Evolutionary conservation across 495 filamentous ascomycete genomes (phyloP).

Genomic region (Staphylotrichum tortipilum): DNA sequence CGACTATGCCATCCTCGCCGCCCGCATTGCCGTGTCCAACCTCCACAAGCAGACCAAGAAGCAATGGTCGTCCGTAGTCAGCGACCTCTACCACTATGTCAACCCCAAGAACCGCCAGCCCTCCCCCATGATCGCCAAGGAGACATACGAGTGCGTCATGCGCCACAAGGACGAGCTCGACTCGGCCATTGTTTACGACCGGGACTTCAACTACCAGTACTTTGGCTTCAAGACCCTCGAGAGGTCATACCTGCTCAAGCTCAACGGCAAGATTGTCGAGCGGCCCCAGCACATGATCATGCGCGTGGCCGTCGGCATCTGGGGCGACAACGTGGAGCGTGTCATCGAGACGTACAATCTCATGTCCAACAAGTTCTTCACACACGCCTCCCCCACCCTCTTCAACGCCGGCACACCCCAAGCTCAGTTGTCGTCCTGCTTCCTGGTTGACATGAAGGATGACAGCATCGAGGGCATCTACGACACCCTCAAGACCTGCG

Average conservation of each 20-base stretch:
- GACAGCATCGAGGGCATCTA: slow-evolving; percentile 99
- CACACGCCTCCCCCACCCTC: slow-evolving; percentile 92
- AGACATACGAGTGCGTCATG: slow-evolving; percentile 85
- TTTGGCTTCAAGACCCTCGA: slow-evolving; percentile 99
- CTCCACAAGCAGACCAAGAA: slow-evolving; percentile 99
- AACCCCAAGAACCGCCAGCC: slow-evolving; percentile 84
- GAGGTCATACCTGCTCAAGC: slow-evolving; percentile 88
- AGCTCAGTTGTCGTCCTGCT: slow-evolving; percentile 91
- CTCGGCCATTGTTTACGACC: slow-evolving; percentile 97
- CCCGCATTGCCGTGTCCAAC: slow-evolving; percentile 97
- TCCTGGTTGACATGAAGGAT: slow-evolving; percentile 96
- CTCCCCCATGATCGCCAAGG: slow-evolving; percentile 86
- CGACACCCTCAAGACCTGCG: slow-evolving; percentile 96
- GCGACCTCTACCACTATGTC: slow-evolving; percentile 89
- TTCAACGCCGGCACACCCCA: slow-evolving; percentile 96
- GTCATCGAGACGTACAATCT: slow-evolving; percentile 95
- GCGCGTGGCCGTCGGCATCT: slow-evolving; percentile 95
- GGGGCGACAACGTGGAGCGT: slow-evolving; percentile 87
- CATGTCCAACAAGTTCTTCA: slow-evolving; percentile 97
- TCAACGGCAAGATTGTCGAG: slow-evolving; percentile 89
- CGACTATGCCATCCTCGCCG: slow-evolving; percentile 97
- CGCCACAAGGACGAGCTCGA: slow-evolving; percentile 93
- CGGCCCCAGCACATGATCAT: slow-evolving; percentile 98
- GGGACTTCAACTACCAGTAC: slow-evolving; percentile 99
- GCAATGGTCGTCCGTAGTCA: slow-evolving; percentile 90